A percentile compares a stretch with the other conserved stretches of the same genome.
Conservation (phyloP, 75 land plant genomes). For the Sequoia sempervirens region DNA sequence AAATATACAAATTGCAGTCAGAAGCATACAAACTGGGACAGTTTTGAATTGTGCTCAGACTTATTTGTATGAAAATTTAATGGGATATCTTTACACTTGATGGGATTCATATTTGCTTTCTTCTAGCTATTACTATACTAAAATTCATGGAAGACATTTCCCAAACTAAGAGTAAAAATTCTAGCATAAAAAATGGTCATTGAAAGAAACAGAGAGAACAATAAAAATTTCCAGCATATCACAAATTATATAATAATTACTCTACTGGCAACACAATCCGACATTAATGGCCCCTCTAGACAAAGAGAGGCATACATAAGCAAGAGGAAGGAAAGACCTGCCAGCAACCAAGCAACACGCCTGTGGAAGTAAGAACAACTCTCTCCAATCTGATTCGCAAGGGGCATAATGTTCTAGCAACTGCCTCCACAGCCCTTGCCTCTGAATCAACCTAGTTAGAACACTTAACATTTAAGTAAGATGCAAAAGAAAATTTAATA, state of each 20-base stretch:
- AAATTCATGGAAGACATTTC: neutral
- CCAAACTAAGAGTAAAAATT: neutral
- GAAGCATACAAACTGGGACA: neutral
- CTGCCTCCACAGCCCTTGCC: conserved; percentile 61
- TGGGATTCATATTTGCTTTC: neutral
- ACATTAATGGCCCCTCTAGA: neutral
- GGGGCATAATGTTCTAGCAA: conserved; percentile 48
- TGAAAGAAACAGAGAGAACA: neutral
- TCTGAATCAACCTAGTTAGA: conserved; percentile 69
- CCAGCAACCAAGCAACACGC: conserved; percentile 96
- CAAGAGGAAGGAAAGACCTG: conserved; percentile 53
- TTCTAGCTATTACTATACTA: neutral
- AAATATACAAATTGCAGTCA: neutral
- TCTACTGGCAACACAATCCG: neutral
- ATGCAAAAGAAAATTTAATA: neutral
- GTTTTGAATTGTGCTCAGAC: neutral
- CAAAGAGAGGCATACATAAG: neutral
- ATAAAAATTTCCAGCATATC: neutral
- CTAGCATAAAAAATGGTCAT: neutral
- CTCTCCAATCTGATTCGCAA: conserved; percentile 68
- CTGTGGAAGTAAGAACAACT: conserved; percentile 89
- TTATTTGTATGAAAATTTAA: too few relatives aligned
- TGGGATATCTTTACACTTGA: neutral
- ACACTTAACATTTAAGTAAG: neutral
- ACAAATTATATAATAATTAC: neutral